Percentiles rank a stretch among this genome's conserved stretches.
These are phyloP conservation scores for Aspergillus arachidicola DNA, from an alignment of 2,329 filamentous ascomycete genomes.

Conservation along the genomic window DNA sequence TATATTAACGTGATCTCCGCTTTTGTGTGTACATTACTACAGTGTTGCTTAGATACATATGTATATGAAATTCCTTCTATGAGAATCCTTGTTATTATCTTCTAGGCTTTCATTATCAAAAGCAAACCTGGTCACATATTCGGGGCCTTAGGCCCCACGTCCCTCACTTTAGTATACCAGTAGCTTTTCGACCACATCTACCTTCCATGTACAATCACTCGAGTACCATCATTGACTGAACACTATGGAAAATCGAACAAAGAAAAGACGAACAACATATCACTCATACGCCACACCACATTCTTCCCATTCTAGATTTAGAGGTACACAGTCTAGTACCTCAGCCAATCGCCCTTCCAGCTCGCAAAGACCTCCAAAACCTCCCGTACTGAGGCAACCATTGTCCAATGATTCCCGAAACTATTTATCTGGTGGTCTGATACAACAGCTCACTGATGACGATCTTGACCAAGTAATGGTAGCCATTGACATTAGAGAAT, in stretches of 20 bases:
- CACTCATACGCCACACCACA: neutral
- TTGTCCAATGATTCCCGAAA: slow-evolving; percentile 13
- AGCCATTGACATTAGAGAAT: slow-evolving; percentile 74
- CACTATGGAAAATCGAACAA: slow-evolving; percentile 1
- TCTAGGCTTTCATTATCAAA: neutral
- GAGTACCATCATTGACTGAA: neutral
- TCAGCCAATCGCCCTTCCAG: slow-evolving; percentile 1
- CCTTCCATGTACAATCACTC: neutral
- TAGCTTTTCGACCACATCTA: neutral
- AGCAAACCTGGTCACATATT: no score
- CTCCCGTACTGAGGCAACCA: slow-evolving; percentile 12
- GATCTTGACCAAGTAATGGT: slow-evolving; percentile 73
- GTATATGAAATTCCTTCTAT: neutral
- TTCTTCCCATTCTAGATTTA: slow-evolving; percentile 3
- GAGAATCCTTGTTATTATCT: neutral
- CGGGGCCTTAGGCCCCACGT: neutral
- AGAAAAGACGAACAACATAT: slow-evolving; percentile 14
- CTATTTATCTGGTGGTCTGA: slow-evolving; percentile 26
- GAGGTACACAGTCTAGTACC: neutral
- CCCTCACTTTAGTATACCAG: neutral
- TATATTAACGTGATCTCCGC: slow-evolving; percentile 5
- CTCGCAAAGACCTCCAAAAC: slow-evolving; percentile 9
- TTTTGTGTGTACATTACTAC: slow-evolving; percentile 14
- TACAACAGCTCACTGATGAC: slow-evolving; percentile 42
- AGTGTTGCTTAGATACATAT: neutral